Percentiles rank a stretch among this genome's conserved stretches.
Evolutionary conservation across 2,329 filamentous ascomycete genomes (phyloP).

Genomic region (Stylonectria norvegica): DNA sequence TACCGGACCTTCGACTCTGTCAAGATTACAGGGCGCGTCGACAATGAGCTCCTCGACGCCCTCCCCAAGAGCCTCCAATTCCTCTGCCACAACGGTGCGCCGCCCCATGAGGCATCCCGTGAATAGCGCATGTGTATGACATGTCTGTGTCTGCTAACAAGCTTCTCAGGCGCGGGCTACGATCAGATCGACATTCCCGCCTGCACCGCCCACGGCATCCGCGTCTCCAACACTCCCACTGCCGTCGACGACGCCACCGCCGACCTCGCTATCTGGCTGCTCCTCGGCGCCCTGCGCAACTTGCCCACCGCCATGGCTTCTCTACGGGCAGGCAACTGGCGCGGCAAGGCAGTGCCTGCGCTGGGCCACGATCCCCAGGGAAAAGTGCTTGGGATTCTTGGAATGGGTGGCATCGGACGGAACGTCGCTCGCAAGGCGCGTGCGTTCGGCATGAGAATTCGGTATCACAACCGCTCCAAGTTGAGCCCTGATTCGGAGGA

Average conservation of each 20-base stretch:
- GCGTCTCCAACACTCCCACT: conserved; percentile 77
- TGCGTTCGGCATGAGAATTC: conserved; percentile 71
- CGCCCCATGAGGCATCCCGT: too few species aligned
- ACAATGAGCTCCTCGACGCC: conserved; percentile 63
- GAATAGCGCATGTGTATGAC: too few species aligned
- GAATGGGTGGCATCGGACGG: conserved; percentile 82
- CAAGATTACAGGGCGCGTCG: conserved; percentile 63
- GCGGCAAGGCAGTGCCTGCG: conserved; percentile 53
- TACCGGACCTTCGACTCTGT: conserved; percentile 71
- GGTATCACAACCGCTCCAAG: conserved; percentile 69
- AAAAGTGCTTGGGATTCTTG: conserved; percentile 75
- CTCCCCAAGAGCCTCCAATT: conserved; percentile 54
- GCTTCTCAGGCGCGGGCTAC: conserved; percentile 68
- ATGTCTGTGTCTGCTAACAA: too few species aligned
- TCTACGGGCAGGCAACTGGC: conserved; percentile 66
- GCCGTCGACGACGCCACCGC: conserved; percentile 81
- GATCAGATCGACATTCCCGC: conserved; percentile 74
- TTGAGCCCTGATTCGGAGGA: conserved; percentile 54
- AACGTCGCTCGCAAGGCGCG: conserved; percentile 72
- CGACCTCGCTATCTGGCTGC: conserved; percentile 75
- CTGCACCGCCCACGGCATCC: conserved; percentile 63
- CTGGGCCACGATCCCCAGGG: conserved; percentile 75
- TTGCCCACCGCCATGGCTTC: conserved; percentile 64
- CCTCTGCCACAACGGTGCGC: conserved; percentile 58
- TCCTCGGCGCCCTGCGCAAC: conserved; percentile 74